Base-by-base conservation (phyloP, 176 grass and related monocot species). In the Zoysia pacifica region DNA sequence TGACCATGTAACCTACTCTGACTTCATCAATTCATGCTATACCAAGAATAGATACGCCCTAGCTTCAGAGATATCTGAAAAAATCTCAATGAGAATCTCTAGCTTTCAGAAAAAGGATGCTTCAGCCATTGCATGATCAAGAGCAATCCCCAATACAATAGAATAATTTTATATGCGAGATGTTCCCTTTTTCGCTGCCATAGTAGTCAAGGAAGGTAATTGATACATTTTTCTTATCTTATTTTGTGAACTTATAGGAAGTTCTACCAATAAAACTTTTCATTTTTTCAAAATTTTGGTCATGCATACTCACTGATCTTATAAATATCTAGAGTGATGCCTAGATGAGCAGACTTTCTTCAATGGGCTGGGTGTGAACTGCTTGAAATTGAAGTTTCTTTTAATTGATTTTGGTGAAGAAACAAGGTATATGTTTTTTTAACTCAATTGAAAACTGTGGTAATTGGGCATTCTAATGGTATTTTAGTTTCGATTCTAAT, bases 21-120 rank as follows among this genome's bases (percentile, higher is more conserved):
- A 81, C 51, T 94, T 94, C 65, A 69, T 91, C 70, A 89, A 84
- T 91, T 89, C 88, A 79, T 93, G 95, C 80, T 81, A 89, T 65
- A 60, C 70, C 54, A 91, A 84, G 48, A 86, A 88, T 86, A 93
- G 84, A 85, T 80, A 85, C 43, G 67, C 90, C 38, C 79, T 86
- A 71, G 92, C 92, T 87, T 98, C 95, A 47, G 84, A 93, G 69
- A 55, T 94, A 77, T 93, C 78, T 67, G 89, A 93, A 47, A 98
- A 83, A 41, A 71, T 94, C 72, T 87, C 74, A 5, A 91, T 89
- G 77, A 74, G 55, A 83, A 80, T 54, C 28, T 73, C 16, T 73
- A 83, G 45, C 67, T 90, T 84, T 55, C 53, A 77, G 51, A 71
- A 73, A 79, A 81, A 89, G 37, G 74, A 85, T 75, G 53, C 12